Evolutionary conservation across 306 rosid species (phyloP).

Genomic region (Acacia crassicarpa): DNA sequence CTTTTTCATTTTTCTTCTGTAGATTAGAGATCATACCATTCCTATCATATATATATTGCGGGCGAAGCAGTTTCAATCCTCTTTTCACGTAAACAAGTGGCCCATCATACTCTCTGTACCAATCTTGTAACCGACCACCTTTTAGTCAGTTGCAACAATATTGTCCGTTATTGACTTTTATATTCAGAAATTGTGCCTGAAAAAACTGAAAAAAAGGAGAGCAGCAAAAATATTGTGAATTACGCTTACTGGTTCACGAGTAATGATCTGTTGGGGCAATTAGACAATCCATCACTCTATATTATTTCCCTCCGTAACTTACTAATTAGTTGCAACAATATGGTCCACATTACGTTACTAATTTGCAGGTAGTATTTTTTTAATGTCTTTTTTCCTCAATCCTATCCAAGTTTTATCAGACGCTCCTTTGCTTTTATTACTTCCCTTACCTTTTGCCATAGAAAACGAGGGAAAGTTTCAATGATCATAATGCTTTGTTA

Average conservation of each 20-base stretch:
- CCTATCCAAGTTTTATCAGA: neutral
- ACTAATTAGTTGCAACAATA: neutral
- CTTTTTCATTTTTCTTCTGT: neutral
- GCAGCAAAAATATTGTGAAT: neutral
- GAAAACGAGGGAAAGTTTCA: neutral
- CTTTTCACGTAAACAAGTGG: neutral
- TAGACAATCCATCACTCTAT: neutral
- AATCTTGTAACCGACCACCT: slow-evolving; percentile 1
- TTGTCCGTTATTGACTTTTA: neutral
- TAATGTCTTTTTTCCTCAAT: neutral
- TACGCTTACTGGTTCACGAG: slow-evolving; percentile 36
- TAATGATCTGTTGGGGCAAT: neutral
- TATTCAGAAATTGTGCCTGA: neutral
- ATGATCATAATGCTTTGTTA: no score
- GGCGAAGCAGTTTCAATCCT: neutral
- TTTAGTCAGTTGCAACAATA: neutral
- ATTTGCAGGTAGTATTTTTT: neutral
- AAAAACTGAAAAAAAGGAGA: neutral
- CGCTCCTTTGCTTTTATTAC: neutral
- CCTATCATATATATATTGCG: neutral
- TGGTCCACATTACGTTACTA: no score
- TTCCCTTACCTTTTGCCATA: neutral
- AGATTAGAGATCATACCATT: neutral
- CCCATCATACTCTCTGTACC: neutral
- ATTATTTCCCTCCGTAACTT: slow-evolving; percentile 5